Evolutionary conservation across 148 eudicot genomes (phyloP), one percentile per base, ranked within the genome.

Genomic region (Mesembryanthemum crystallinum): DNA sequence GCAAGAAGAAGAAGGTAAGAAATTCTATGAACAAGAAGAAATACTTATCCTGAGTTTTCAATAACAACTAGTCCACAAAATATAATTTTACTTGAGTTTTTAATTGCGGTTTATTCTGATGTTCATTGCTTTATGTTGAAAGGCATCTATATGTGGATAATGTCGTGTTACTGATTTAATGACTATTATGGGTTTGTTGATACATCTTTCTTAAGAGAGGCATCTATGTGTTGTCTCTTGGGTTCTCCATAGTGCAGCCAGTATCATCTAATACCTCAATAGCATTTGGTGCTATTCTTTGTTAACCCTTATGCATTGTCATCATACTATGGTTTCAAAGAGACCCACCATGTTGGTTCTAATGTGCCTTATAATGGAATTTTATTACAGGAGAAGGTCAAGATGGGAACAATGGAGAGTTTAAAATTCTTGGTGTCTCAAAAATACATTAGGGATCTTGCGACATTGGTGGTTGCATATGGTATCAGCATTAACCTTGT

Each of bases 321-420:
- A 24, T 52, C 15, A 24, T 14, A 28, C 11, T 64, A 63, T 33
- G 69, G 45, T 62, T 47, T 32, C 58, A 61, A 74, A 64, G 21
- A n/a, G 47, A 64, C 47, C 61, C 58, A 17, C 61, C 28, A 23
- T 67, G 47, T 14, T 67, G 30, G 30, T 79, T 80, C 73, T 71
- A 29, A 58, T 54, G 39, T 72, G 15, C 7, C 25, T 9, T 27
- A 20, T 55, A 1, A 45, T 75, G 64, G 47, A 64, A 55, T 72
- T 39, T 54, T 43, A 67, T 69, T 25, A 57, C 91, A 96, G 99
- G 99, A 86, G 77, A 96, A 91, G 84, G 87, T 91, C 20, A 89
- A 86, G 66, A 92, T 96, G 99, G 92, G 98, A 67, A 92, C 98
- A 59, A 89, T 92, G 97, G 99, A 95, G 91, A 95, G 99, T 87